Evolutionary conservation across 768 basidiomycete species (phyloP).

Genomic region (Lactifluus pinguis): DNA sequence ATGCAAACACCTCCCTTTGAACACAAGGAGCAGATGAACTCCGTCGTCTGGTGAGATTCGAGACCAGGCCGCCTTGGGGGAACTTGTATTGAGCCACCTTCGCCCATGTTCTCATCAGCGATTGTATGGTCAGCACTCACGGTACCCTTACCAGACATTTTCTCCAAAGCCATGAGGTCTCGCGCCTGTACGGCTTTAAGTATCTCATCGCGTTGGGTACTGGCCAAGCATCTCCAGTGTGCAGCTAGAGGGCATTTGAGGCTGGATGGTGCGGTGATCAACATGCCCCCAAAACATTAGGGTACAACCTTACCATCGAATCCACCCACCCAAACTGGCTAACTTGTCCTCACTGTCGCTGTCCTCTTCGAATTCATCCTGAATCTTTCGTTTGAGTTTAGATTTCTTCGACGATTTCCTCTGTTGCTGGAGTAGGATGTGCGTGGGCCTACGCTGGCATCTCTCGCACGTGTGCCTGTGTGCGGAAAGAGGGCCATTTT

Average conservation of each 20-base stretch:
- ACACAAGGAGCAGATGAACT: constrained; percentile 71
- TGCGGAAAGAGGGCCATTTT: constrained; percentile 41
- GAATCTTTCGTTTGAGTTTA: constrained; percentile 32
- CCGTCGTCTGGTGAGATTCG: constrained; percentile 47
- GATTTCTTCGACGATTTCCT: constrained; percentile 30
- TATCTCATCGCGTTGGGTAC: constrained; percentile 62
- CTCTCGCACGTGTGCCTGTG: constrained; percentile 67
- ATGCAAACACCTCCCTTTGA: constrained; percentile 73
- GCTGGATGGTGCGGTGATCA: constrained; percentile 30
- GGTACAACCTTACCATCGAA: constrained; percentile 53
- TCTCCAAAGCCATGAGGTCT: constrained; percentile 37
- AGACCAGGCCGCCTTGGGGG: constrained; percentile 14
- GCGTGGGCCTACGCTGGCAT: constrained; percentile 53
- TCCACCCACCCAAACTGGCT: constrained; percentile 64
- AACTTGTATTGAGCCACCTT: not conserved
- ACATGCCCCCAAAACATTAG: not conserved
- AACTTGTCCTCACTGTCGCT: constrained; percentile 48
- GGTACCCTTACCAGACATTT: constrained; percentile 15
- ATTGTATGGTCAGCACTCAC: not conserved
- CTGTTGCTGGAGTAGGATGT: constrained; percentile 35
- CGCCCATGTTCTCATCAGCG: not conserved
- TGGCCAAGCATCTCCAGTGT: constrained; percentile 70
- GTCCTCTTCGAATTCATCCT: constrained; percentile 45
- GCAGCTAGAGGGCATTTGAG: constrained; percentile 68
- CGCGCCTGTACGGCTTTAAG: constrained; percentile 50